Evolutionary conservation across 1,139 yeast genomes (phyloP).

Genomic region (Protomyces lactucae-debilis): DNA sequence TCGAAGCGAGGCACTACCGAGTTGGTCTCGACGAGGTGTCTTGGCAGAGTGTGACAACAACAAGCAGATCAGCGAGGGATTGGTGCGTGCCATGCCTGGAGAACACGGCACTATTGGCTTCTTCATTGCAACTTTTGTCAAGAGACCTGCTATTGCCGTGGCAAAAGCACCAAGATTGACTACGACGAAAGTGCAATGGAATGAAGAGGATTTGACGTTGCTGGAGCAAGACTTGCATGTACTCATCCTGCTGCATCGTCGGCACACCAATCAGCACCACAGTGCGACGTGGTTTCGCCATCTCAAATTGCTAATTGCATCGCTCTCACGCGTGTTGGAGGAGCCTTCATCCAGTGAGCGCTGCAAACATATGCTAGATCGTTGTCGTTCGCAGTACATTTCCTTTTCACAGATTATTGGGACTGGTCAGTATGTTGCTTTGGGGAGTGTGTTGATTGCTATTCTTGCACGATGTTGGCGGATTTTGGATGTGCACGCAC

Average conservation of each 20-base stretch:
- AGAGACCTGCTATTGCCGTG: constrained; percentile 1
- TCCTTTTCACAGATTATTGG: constrained; percentile 18
- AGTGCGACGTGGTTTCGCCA: constrained; percentile 16
- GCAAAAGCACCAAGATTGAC: neutral
- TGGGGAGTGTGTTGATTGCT: constrained; percentile 15
- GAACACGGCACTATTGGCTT: constrained; percentile 97
- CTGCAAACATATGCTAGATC: neutral
- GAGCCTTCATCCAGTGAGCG: neutral
- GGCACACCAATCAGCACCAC: constrained; percentile 16
- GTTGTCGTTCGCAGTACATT: neutral
- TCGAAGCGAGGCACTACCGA: constrained; percentile 62
- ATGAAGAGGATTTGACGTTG: neutral
- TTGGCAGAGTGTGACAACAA: constrained; percentile 39
- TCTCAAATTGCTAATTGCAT: constrained; percentile 1
- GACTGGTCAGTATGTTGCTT: constrained; percentile 22
- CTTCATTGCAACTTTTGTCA: constrained; percentile 78
- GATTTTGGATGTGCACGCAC: neutral
- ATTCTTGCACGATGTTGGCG: constrained; percentile 12
- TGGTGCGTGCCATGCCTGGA: constrained; percentile 77
- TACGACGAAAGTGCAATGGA: neutral
- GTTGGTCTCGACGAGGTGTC: constrained; percentile 82
- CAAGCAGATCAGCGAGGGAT: constrained; percentile 66
- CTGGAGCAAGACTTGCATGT: constrained; percentile 7
- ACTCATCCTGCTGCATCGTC: constrained; percentile 10
- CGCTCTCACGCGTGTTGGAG: constrained; percentile 2